phyloP scores from a whole-genome alignment of 495 filamentous ascomycete species.

The Stereocaulon alpinum region DNA sequence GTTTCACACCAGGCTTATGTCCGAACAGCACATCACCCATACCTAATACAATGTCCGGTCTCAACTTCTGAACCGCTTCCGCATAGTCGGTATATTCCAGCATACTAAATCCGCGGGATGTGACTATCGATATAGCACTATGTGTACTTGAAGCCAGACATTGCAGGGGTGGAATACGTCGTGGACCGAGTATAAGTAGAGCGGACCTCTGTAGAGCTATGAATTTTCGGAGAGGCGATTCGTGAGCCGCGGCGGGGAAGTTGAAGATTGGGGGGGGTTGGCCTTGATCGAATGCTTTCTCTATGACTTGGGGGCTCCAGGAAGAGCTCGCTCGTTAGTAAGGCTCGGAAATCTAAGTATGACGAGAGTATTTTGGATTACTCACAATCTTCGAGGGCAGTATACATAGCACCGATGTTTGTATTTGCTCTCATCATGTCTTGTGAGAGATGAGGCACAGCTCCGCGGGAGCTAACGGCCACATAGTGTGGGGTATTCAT shows the following conservation, averaged over 20 bases:
- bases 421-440: slow-evolving; percentile 64
- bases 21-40: slow-evolving; percentile 64
- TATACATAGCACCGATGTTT: slow-evolving; percentile 56
- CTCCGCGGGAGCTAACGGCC: slow-evolving; percentile 68
- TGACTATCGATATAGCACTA: slow-evolving; percentile 62
- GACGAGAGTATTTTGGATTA: slow-evolving; percentile 14
- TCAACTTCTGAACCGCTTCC: slow-evolving; percentile 46
- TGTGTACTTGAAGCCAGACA: slow-evolving; percentile 65
- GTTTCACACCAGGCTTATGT: slow-evolving; percentile 50
- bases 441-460: slow-evolving; percentile 76
- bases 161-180: slow-evolving; percentile 63
- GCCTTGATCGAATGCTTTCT: slow-evolving; percentile 47
- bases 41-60: slow-evolving; percentile 72
- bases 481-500: slow-evolving; percentile 77
- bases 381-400: slow-evolving; percentile 90
- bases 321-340: slow-evolving; percentile 28
- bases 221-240: slow-evolving; percentile 61
- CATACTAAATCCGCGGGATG: slow-evolving; percentile 68
- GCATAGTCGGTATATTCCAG: slow-evolving; percentile 59
- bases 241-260: slow-evolving; percentile 29
- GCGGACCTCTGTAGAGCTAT: slow-evolving; percentile 45
- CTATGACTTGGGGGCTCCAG: slow-evolving; percentile 56
- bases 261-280: slow-evolving; percentile 44
- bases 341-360: not conserved
- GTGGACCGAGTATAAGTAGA: slow-evolving; percentile 66